phyloP scores from a whole-genome alignment of 768 basidiomycete genomes.

The Amanita molliuscula region DNA sequence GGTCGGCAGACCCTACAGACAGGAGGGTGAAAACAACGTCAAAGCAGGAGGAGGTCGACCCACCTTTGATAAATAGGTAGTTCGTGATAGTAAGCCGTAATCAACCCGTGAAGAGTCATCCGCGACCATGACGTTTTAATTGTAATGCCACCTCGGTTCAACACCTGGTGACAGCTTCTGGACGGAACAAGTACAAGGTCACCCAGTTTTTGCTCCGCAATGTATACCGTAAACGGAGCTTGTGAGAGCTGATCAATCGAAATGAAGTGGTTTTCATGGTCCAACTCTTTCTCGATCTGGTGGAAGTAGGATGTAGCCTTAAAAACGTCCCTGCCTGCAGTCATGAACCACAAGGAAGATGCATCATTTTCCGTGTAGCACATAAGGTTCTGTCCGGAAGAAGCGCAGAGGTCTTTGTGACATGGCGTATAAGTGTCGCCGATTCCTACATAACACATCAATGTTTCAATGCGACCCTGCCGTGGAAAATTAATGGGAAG shows the following conservation, averaged over 20 bases:
- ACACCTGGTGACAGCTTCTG: constrained; percentile 74
- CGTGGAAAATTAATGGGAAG: not conserved
- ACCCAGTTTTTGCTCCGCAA: constrained; percentile 64
- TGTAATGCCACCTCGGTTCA: constrained; percentile 73
- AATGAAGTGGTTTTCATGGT: constrained; percentile 62
- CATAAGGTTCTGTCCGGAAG: constrained; percentile 83
- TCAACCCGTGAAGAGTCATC: constrained; percentile 60
- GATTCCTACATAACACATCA: constrained; percentile 80
- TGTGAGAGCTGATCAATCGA: constrained; percentile 50
- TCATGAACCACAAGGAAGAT: constrained; percentile 85
- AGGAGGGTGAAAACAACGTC: not conserved
- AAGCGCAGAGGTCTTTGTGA: constrained; percentile 80
- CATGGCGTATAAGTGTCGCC: constrained; percentile 79
- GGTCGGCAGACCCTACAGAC: constrained; percentile 52
- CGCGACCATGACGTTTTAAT: constrained; percentile 83
- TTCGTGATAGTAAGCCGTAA: constrained; percentile 56
- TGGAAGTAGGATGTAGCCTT: constrained; percentile 51
- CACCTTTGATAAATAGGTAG: constrained; percentile 75
- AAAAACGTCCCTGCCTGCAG: constrained; percentile 45
- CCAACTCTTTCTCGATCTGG: constrained; percentile 44
- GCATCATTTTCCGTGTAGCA: constrained; percentile 65
- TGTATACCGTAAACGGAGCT: constrained; percentile 61
- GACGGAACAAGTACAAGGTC: constrained; percentile 78
- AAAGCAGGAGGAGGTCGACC: constrained; percentile 7
- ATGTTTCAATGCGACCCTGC: constrained; percentile 57